Percentiles rank a stretch among this genome's conserved stretches.
Conservation (phyloP, 164 flowering plant species). For the Platanus orientalis region DNA sequence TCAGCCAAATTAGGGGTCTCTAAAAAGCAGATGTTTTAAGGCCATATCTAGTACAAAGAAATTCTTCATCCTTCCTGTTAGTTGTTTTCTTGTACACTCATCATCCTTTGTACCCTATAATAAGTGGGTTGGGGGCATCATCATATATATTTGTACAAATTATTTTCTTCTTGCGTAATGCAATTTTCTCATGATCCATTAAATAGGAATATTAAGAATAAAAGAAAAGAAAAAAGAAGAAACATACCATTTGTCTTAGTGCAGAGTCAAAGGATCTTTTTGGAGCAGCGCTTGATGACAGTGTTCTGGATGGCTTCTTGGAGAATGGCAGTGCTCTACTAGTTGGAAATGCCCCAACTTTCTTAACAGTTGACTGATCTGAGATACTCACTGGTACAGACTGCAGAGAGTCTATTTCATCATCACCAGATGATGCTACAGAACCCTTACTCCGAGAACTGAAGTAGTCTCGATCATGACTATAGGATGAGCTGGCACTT, state of each 20-base stretch:
- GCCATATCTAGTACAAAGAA: too few relatives aligned
- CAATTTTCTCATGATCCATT: too few relatives aligned
- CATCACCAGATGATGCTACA: constrained; percentile 84
- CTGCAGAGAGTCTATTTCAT: constrained; percentile 73
- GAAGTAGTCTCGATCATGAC: constrained; percentile 67
- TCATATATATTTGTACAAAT: too few relatives aligned
- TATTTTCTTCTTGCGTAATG: too few relatives aligned
- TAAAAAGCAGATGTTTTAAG: too few relatives aligned
- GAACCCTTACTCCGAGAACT: constrained; percentile 84
- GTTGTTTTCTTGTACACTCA: too few relatives aligned
- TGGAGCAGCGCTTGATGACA: constrained; percentile 72
- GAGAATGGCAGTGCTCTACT: constrained; percentile 42
- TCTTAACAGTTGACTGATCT: constrained; percentile 35
- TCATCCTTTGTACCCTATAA: too few relatives aligned
- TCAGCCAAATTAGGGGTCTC: too few relatives aligned
- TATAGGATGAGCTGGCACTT: constrained; percentile 68
- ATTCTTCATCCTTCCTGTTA: too few relatives aligned
- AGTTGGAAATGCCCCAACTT: constrained; percentile 42
- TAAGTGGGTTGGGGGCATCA: too few relatives aligned
- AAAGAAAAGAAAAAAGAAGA: too few relatives aligned
- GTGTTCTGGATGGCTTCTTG: constrained; percentile 48
- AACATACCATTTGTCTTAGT: constrained; percentile 74
- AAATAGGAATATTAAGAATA: too few relatives aligned
- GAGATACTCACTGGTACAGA: constrained; percentile 47
- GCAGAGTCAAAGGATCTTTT: constrained; percentile 81